phyloP scores from a whole-genome alignment of 139 green algal species.

The Microglena sp. region DNA sequence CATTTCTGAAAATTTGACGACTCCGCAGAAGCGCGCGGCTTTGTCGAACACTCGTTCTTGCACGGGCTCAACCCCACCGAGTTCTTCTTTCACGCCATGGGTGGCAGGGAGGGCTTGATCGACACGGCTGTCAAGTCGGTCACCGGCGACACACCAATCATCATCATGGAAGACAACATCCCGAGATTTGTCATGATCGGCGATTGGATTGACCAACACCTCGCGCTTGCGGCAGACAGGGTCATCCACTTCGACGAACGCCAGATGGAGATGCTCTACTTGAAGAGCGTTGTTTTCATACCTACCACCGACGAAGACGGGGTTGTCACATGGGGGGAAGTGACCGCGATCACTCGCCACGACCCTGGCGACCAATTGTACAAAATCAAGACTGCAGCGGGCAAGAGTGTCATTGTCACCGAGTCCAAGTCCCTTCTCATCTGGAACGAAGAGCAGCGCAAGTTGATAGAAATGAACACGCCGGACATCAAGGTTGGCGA shows the following conservation, averaged over 20 bases:
- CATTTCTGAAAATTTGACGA: slow-evolving; percentile 84
- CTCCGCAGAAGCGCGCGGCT: slow-evolving; percentile 84
- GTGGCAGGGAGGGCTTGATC: slow-evolving; percentile 90
- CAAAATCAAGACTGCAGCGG: neutral
- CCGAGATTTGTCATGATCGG: neutral
- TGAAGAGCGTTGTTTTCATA: neutral
- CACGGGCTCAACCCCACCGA: slow-evolving; percentile 84
- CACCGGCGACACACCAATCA: neutral
- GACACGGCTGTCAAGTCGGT: slow-evolving; percentile 88
- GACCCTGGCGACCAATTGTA: slow-evolving; percentile 2
- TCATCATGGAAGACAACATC: neutral
- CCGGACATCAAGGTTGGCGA: neutral
- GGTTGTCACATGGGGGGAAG: neutral
- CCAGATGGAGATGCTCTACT: slow-evolving; percentile 3
- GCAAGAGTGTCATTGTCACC: neutral
- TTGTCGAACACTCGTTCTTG: slow-evolving; percentile 94
- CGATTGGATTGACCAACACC: slow-evolving; percentile 2
- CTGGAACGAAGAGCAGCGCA: slow-evolving; percentile 17
- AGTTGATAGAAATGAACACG: neutral
- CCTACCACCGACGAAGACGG: slow-evolving; percentile 2
- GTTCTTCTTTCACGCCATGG: slow-evolving; percentile 99
- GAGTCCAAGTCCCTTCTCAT: slow-evolving; percentile 8
- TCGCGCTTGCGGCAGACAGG: slow-evolving; percentile 21
- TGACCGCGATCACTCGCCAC: slow-evolving; percentile 1
- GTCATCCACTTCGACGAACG: neutral